Percentiles rank a stretch among this genome's conserved stretches.
These are phyloP conservation scores for Aspergillus fumigatiaffinis DNA, from an alignment of 2,329 filamentous ascomycete species.

Conservation along the genomic window DNA sequence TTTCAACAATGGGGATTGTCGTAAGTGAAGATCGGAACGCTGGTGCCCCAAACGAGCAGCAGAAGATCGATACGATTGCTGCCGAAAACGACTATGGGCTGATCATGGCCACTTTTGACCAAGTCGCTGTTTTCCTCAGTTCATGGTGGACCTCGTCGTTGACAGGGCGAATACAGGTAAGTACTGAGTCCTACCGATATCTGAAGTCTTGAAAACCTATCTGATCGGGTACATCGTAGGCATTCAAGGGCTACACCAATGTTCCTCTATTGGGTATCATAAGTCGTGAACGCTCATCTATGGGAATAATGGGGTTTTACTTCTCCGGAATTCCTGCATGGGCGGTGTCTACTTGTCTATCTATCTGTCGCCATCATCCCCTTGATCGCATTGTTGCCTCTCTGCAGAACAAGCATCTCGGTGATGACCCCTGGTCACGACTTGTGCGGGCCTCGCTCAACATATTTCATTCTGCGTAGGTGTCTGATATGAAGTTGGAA, in stretches of 20 bases:
- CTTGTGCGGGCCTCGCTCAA: conserved; percentile 25
- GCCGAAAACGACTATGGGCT: conserved; percentile 44
- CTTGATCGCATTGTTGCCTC: conserved; percentile 31
- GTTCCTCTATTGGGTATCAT: conserved; percentile 35
- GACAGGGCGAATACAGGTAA: conserved; percentile 37
- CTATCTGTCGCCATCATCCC: conserved; percentile 37
- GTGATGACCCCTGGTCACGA: conserved; percentile 23
- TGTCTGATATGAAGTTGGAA: neutral
- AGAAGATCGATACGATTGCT: conserved; percentile 35
- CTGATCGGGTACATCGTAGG: conserved; percentile 23
- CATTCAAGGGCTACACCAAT: conserved; percentile 36
- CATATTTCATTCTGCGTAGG: conserved; percentile 28
- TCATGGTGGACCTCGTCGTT: conserved; percentile 42
- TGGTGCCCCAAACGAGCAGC: conserved; percentile 33
- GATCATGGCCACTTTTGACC: conserved; percentile 39
- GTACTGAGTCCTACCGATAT: neutral
- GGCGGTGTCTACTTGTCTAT: conserved; percentile 33
- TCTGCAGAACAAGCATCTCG: conserved; percentile 24
- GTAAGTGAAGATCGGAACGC: conserved; percentile 39
- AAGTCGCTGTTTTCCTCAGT: conserved; percentile 38
- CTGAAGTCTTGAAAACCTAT: neutral
- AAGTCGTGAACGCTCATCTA: conserved; percentile 29
- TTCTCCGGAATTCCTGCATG: conserved; percentile 41
- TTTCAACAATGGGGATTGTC: conserved; percentile 48
- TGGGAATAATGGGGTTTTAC: conserved; percentile 36